Conservation (phyloP, 345 rosid species). For the Carallia pectinifolia region DNA sequence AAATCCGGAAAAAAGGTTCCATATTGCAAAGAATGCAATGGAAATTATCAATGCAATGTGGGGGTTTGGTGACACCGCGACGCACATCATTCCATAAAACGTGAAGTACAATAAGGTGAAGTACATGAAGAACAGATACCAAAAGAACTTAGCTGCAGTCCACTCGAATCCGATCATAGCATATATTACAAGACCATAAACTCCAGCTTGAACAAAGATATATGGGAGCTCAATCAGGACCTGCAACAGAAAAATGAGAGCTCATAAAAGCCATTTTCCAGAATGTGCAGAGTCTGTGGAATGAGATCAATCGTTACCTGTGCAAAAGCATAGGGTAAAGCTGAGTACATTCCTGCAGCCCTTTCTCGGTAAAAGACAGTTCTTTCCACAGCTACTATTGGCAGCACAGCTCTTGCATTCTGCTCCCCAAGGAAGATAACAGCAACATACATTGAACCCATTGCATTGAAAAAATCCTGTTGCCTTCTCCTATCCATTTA, state of each 20-base stretch:
- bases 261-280: too few relatives aligned
- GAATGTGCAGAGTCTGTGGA: neutral
- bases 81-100: conserved; percentile 70
- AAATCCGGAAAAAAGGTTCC: conserved; percentile 71
- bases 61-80: conserved; percentile 63
- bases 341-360: conserved; percentile 86
- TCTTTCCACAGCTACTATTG: conserved; percentile 69
- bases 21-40: conserved; percentile 45
- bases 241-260: neutral
- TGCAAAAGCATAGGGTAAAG: conserved; percentile 71
- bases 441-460: conserved; percentile 76
- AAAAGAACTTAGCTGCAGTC: conserved; percentile 51
- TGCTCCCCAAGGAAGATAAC: conserved; percentile 71
- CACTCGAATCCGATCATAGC: conserved; percentile 69
- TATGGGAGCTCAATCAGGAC: conserved; percentile 53
- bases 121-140: conserved; percentile 64
- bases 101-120: conserved; percentile 65
- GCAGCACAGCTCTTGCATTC: conserved; percentile 54
- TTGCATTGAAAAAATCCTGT: conserved; percentile 61
- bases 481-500: conserved; percentile 32
- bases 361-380: conserved; percentile 74
- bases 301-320: conserved; percentile 31
- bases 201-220: conserved; percentile 43
- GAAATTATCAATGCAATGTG: conserved; percentile 54
- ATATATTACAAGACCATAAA: conserved; percentile 50